A percentile compares a stretch with the other conserved stretches of the same genome.
Conservation (phyloP, 2,329 filamentous ascomycete species). For the Plenodomus biglobosus region DNA sequence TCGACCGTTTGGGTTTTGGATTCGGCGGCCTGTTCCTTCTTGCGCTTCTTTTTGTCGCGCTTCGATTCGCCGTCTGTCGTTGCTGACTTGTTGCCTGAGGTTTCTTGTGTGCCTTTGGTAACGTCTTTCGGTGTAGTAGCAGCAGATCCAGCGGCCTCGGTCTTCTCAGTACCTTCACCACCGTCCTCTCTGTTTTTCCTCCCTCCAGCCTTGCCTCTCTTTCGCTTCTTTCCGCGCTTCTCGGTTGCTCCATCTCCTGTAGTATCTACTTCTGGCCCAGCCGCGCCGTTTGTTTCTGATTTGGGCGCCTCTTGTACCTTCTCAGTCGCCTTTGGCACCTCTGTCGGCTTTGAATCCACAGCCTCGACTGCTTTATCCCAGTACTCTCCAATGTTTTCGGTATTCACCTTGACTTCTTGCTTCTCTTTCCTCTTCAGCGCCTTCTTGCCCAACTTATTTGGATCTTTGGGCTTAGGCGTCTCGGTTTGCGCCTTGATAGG, state of each 20-base stretch:
- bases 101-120: slow-evolving; percentile 5
- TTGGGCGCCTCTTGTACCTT: slow-evolving; percentile 37
- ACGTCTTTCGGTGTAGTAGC: slow-evolving; percentile 33
- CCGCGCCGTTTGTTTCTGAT: slow-evolving; percentile 63
- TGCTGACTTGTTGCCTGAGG: slow-evolving; percentile 12
- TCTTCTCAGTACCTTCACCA: slow-evolving; percentile 18
- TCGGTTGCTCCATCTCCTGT: slow-evolving; percentile 33
- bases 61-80: slow-evolving; percentile 25
- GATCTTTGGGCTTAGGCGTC: slow-evolving; percentile 36
- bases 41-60: slow-evolving; percentile 41
- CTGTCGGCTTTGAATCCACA: not conserved
- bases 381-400: slow-evolving; percentile 57
- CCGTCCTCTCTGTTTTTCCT: slow-evolving; percentile 28
- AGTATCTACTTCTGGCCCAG: slow-evolving; percentile 24
- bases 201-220: slow-evolving; percentile 30
- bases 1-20: slow-evolving; percentile 6
- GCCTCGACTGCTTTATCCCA: slow-evolving; percentile 31
- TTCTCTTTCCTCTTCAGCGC: slow-evolving; percentile 59
- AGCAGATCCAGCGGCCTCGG: slow-evolving; percentile 14
- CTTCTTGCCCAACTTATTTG: slow-evolving; percentile 52
- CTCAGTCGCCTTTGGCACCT: slow-evolving; percentile 50
- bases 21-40: slow-evolving; percentile 33
- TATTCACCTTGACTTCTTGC: slow-evolving; percentile 78
- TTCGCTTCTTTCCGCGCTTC: slow-evolving; percentile 42
- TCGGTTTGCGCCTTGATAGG: slow-evolving; percentile 71